Evolutionary conservation across 192 early-diverging fungal genomes (phyloP), one percentile per base, ranked within the genome.

Genomic region (Podila epicladia): DNA sequence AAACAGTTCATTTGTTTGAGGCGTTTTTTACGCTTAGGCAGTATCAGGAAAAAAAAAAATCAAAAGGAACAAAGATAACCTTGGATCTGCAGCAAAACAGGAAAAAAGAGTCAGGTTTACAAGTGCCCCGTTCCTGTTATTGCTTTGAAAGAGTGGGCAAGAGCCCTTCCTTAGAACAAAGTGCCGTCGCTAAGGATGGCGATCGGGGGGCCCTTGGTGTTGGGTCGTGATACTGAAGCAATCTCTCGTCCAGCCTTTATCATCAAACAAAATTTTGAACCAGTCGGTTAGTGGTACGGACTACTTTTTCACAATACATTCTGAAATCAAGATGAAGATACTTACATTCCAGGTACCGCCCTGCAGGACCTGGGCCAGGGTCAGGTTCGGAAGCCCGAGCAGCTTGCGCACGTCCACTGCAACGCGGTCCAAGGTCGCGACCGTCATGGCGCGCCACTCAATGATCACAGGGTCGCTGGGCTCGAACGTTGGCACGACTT

Each of bases 401-500:
- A 82, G 67, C 13, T 87, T 79, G 37, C 91, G 87, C 12, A 97
- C 90, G 15, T 82, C 76, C 1, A 88, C 84, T 0, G 91, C 94
- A 2, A 96, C 89, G 19, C 71, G 70, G 72, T 97, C 97, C 64
- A 98, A 72, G 38, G 95, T 85, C 1, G 90, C 87, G 1, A 98
- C 94, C 0, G 96, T 98, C 82, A 98, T 83, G 12, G 94, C 95
- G 20, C 97, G 90, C 97, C 97, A 98, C 75, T 98, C 97, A 57
- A 97, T 91, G 48, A 98, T 91, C 7, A 91, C 91, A 0, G 94
- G 90, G 74, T 98, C 96, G 64, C 84, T 83, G 19, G 89, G 91
- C 24, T 93, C 89, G 76, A 96, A 96, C 50, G 84, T 70, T 7
- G 94, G 94, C 15, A 96, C 84, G 2, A 64, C 61, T 24, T 83